phyloP scores from a whole-genome alignment of 768 basidiomycete genomes.

The Lactarius sanguifluus region DNA sequence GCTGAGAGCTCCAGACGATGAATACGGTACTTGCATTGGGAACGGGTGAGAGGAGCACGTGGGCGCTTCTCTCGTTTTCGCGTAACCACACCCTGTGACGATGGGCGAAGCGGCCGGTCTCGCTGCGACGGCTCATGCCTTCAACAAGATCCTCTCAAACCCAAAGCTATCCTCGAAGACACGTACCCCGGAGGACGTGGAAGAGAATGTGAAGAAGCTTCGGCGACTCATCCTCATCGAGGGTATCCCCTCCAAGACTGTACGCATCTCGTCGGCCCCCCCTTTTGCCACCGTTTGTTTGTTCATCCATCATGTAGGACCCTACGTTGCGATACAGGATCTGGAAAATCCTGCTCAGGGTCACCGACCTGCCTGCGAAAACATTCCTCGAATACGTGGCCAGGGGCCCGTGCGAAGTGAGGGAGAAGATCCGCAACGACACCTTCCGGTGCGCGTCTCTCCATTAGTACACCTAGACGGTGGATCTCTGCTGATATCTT shows the following conservation, averaged over 20 bases:
- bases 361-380: slow-evolving; percentile 75
- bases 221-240: slow-evolving; percentile 87
- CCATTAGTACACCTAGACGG: background rate
- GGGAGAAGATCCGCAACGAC: slow-evolving; percentile 94
- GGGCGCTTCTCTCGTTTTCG: slow-evolving; percentile 12
- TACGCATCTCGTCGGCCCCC: slow-evolving; percentile 38
- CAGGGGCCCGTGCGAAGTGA: slow-evolving; percentile 81
- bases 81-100: slow-evolving; percentile 8
- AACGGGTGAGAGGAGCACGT: slow-evolving; percentile 8
- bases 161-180: slow-evolving; percentile 65
- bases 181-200: slow-evolving; percentile 61
- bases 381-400: slow-evolving; percentile 76
- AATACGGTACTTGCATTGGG: slow-evolving; percentile 74
- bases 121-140: slow-evolving; percentile 60
- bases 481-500: slow-evolving; percentile 1
- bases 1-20: slow-evolving; percentile 75
- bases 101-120: slow-evolving; percentile 20
- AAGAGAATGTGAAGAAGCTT: slow-evolving; percentile 84
- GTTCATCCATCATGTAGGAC: slow-evolving; percentile 49
- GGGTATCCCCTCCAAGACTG: slow-evolving; percentile 77
- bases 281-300: background rate
- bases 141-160: slow-evolving; percentile 77
- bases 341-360: slow-evolving; percentile 92
- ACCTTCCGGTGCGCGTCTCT: slow-evolving; percentile 74
- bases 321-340: slow-evolving; percentile 82